A percentile compares a stretch with the other conserved stretches of the same genome.
These are phyloP conservation scores for Rhizoclosmatium sp. DNA, from an alignment of 192 early-diverging fungal species.

Conservation along the genomic window DNA sequence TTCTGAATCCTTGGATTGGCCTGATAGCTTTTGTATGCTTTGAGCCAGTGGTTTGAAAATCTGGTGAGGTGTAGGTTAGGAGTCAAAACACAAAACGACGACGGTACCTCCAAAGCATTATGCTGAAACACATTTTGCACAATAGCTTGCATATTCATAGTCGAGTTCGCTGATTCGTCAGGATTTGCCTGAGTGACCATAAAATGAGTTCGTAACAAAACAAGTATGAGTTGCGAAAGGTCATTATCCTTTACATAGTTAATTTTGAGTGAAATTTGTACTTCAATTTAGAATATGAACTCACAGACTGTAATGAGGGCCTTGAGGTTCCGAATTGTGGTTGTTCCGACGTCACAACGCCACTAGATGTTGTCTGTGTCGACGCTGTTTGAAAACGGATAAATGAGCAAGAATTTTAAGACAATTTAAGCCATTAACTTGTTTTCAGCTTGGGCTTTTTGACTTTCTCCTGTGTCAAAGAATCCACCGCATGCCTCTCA, in stretches of 20 bases:
- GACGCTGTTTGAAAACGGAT: background rate
- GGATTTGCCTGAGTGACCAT: constrained; percentile 1
- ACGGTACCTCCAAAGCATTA: constrained; percentile 3
- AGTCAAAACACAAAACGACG: constrained; percentile 9
- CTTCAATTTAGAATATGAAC: too few species aligned
- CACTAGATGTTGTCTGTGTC: background rate
- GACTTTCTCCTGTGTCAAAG: background rate
- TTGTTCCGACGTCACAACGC: too few species aligned
- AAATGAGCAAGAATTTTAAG: background rate
- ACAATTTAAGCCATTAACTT: background rate
- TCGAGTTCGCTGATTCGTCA: background rate
- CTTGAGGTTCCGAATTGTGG: too few species aligned
- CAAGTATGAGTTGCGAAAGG: background rate
- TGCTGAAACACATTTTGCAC: background rate
- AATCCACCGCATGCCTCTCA: background rate
- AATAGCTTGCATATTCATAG: background rate
- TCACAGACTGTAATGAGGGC: too few species aligned
- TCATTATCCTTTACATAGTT: background rate
- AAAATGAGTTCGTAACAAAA: constrained; percentile 28
- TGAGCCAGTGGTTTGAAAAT: constrained; percentile 4
- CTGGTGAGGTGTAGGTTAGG: background rate
- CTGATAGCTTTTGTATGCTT: background rate
- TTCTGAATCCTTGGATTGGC: background rate
- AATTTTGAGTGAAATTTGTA: too few species aligned
- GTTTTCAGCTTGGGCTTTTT: background rate